Evolutionary conservation across 1,284 basidiomycete species (phyloP), one percentile per base, ranked within the genome.

Genomic region (Sparassis latifolia): DNA sequence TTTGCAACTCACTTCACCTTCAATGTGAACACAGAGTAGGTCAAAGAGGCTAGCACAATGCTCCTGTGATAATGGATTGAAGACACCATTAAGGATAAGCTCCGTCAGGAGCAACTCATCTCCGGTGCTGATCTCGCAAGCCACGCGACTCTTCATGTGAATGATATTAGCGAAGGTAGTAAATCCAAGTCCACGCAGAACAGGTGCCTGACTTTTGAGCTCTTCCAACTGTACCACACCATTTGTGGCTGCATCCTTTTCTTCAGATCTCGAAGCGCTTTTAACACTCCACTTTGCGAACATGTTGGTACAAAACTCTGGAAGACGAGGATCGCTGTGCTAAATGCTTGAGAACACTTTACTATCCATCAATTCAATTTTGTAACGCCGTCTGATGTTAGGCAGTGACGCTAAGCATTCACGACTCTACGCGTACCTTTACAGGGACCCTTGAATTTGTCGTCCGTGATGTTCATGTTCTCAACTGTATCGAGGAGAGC

Each of bases 91-190:
- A 76, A 99, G 99, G 58, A 99, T 89, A 66, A 99, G 80, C 69
- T 99, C 97, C 0, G 97, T 99, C 54, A 99, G 76, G 32, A 99
- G 76, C 45, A 99, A 70, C 70, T 99, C 97, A 64, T 99, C 97
- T 9, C 97, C 97, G 1, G 95, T 89, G 61, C 88, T 93, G 67
- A 99, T 98, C 72, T 99, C 97, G 68, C 97, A 99, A 10, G 97
- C 97, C 0, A 99, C 97, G 42, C 97, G 79, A 0, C 97, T 97
- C 71, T 99, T 99, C 78, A 96, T 87, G 66, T 98, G 94, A 10
- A 98, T 93, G 48, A 99, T 96, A 66, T 98, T 96, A 2, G 88
- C 81, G 2, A 83, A 68, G 3, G 80, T 88, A 0, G 93, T 95
- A 72, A 99, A 99, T 0, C 90, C 95, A 3, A 99, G 71, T 35